Evolutionary conservation across 1,284 basidiomycete genomes (phyloP).

Genomic region (Leccinum fuscescens): DNA sequence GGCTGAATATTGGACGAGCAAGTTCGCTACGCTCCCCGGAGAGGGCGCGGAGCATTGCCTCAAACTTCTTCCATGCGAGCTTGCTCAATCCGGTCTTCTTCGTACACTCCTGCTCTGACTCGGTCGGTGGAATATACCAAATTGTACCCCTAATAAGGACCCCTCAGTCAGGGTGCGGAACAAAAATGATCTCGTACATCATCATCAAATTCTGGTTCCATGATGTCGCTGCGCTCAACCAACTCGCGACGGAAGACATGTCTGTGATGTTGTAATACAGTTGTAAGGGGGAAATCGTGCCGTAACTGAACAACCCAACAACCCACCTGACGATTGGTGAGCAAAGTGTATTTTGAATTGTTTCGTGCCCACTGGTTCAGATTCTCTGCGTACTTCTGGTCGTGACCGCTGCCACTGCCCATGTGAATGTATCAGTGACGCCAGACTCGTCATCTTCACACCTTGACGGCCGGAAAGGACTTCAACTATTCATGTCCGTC

Average conservation of each 20-base stretch:
- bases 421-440: no score
- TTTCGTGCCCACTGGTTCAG: no score
- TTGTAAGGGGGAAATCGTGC: conserved; percentile 8
- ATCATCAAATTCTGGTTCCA: conserved; percentile 78
- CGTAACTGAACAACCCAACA: neutral
- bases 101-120: conserved; percentile 80
- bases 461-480: no score
- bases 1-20: conserved; percentile 90
- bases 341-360: conserved; percentile 69
- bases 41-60: conserved; percentile 85
- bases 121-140: conserved; percentile 94
- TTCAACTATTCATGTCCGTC: no score
- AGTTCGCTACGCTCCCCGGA: conserved; percentile 88
- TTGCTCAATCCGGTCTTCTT: conserved; percentile 75
- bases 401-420: no score
- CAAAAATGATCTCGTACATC: conserved; percentile 52
- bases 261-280: conserved; percentile 62
- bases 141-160: conserved; percentile 70
- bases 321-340: conserved; percentile 67
- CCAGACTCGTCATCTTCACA: no score
- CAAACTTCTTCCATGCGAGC: conserved; percentile 79
- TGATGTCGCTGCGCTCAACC: conserved; percentile 61
- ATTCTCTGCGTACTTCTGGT: no score
- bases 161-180: conserved; percentile 2
- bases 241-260: conserved; percentile 80